These are phyloP conservation scores for Aspergillus udagawae DNA, from an alignment of 2,329 filamentous ascomycete species.

Conservation along the genomic window DNA sequence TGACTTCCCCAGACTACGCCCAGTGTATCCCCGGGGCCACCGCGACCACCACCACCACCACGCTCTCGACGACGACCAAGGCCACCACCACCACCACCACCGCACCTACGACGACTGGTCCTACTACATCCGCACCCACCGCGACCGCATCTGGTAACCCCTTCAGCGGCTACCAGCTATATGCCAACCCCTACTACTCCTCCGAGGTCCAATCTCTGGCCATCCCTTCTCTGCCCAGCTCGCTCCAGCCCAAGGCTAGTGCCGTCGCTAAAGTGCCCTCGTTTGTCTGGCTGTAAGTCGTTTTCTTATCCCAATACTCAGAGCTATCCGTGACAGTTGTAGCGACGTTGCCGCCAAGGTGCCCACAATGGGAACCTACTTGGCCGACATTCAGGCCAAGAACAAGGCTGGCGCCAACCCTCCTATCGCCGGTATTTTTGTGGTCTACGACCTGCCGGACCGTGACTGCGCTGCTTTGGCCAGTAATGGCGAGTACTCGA, in stretches of 20 bases:
- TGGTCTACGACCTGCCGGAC: constrained; percentile 62
- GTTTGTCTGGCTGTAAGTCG: constrained; percentile 50
- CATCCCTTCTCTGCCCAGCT: constrained; percentile 58
- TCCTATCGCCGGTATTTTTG: constrained; percentile 49
- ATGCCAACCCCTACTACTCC: constrained; percentile 52
- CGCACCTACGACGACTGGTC: neutral
- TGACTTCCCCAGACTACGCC: neutral
- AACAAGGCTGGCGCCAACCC: constrained; percentile 48
- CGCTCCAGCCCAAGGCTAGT: constrained; percentile 49
- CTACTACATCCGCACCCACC: constrained; percentile 13
- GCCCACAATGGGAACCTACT: constrained; percentile 45
- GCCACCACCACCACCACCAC: constrained; percentile 8
- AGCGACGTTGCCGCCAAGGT: constrained; percentile 49
- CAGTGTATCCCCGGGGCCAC: constrained; percentile 4
- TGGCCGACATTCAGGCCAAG: constrained; percentile 45
- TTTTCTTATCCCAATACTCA: neutral
- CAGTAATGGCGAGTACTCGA: constrained; percentile 59
- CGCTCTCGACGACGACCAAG: constrained; percentile 1
- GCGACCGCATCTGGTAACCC: constrained; percentile 46
- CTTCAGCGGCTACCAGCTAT: constrained; percentile 48
- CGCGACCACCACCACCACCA: constrained; percentile 2
- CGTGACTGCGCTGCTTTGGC: constrained; percentile 61
- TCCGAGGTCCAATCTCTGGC: constrained; percentile 52
- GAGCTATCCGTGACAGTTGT: neutral
- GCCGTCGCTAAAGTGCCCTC: constrained; percentile 49